A percentile compares a stretch with the other conserved stretches of the same genome.
Conservation (phyloP, 208 protist species). For the Wallacemonas rigidus region DNA sequence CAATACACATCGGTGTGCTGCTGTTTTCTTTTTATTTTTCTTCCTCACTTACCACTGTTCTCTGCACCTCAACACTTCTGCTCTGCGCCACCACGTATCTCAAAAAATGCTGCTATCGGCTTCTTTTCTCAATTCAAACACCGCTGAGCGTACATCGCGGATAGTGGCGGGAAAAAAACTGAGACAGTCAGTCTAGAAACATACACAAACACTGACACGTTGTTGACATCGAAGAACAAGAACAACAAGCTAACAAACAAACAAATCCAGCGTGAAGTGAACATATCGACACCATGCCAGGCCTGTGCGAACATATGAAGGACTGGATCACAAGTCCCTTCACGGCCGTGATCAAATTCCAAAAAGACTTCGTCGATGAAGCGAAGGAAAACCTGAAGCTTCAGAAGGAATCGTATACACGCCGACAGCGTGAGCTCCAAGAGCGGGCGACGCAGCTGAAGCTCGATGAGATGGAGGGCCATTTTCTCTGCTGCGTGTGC, state of each 20-base stretch:
- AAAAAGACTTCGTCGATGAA: slow-evolving; percentile 86
- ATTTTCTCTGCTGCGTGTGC: slow-evolving; percentile 86
- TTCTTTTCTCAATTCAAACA: too few relatives aligned
- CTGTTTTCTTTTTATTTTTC: too few relatives aligned
- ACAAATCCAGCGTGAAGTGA: not conserved
- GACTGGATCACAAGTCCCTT: slow-evolving; percentile 54
- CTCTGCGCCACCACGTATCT: too few relatives aligned
- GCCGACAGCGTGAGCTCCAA: slow-evolving; percentile 49
- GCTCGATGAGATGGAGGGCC: slow-evolving; percentile 74
- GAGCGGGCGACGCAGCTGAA: slow-evolving; percentile 70
- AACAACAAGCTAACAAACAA: not conserved
- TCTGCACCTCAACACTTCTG: too few relatives aligned
- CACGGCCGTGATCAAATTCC: slow-evolving; percentile 66
- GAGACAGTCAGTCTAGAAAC: too few relatives aligned
- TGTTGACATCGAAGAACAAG: not conserved
- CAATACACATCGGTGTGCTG: too few relatives aligned
- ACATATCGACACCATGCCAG: slow-evolving; percentile 1
- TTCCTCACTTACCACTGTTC: too few relatives aligned
- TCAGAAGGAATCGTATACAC: slow-evolving; percentile 52
- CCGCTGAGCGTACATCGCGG: too few relatives aligned
- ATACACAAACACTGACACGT: too few relatives aligned
- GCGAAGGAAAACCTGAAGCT: slow-evolving; percentile 62
- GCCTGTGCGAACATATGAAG: slow-evolving; percentile 17
- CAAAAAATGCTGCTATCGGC: too few relatives aligned
- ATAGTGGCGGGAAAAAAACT: too few relatives aligned